Evolutionary conservation across 106 monocot genomes (phyloP).

Genomic region (Dioscorea alata): DNA sequence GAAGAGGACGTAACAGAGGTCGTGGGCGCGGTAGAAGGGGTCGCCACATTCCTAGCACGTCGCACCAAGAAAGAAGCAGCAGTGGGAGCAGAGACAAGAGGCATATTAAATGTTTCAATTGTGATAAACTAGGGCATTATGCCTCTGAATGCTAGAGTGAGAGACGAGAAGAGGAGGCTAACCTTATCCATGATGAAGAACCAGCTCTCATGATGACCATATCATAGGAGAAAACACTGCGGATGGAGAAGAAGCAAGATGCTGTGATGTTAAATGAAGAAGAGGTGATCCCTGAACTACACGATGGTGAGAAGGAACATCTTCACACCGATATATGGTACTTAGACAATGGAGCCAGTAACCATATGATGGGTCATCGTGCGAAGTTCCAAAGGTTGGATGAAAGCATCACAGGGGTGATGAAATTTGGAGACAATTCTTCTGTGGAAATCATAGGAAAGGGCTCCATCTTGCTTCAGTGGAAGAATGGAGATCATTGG

Average conservation of each 20-base stretch:
- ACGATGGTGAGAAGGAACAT: no score
- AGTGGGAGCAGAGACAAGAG: slow-evolving; percentile 7
- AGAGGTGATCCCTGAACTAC: background rate
- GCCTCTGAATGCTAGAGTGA: no score
- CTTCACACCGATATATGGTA: no score
- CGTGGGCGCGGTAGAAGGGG: background rate
- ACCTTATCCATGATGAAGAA: no score
- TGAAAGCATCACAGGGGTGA: slow-evolving; percentile 1
- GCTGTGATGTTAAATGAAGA: slow-evolving; percentile 3
- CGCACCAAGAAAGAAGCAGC: background rate
- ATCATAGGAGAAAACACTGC: background rate
- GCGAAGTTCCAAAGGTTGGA: slow-evolving; percentile 1
- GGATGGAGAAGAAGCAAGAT: background rate
- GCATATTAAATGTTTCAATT: slow-evolving; percentile 9
- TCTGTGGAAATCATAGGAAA: slow-evolving; percentile 6
- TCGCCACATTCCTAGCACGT: slow-evolving; percentile 1
- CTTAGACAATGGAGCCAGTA: no score
- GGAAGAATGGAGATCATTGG: background rate
- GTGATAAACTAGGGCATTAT: slow-evolving; percentile 3
- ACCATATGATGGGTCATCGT: slow-evolving; percentile 3
- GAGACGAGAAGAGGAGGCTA: no score
- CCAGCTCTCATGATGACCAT: no score
- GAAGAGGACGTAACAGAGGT: background rate
- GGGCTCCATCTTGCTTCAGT: background rate
- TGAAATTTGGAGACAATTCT: slow-evolving; percentile 1